Evolutionary conservation across 371 early-diverging fungal species (phyloP), one percentile per base, ranked within the genome.

Genomic region (Mortierella sp.): DNA sequence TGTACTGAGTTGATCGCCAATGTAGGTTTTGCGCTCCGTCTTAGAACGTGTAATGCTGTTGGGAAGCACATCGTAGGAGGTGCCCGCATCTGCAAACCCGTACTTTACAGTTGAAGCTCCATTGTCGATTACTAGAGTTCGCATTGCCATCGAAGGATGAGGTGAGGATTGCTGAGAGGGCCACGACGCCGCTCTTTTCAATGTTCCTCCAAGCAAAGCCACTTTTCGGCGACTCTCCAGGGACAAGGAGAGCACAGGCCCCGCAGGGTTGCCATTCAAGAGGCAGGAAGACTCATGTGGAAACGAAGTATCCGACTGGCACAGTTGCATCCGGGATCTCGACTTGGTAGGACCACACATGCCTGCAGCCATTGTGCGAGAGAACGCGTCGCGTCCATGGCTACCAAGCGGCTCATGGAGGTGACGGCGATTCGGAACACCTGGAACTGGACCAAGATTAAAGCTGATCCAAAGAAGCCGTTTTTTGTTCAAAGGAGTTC

Each of bases 81-180:
- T 46, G 4, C 75, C 63, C 11, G 61, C 64, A 19, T 76, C 84
- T 0, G 85, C 83, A 37, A 85, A 84, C 5, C 92, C 93, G 43
- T 83, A 88, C 68, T 94, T 94, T 60, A 94, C 88, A 12, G 87
- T 81, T 46, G 84, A 86, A 19, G 94, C 94, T 21, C 95, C 95
- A 85, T 94, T 94, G 75, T 94, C 95, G 19, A 94, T 68, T 16
- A 94, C 83, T 43, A 94, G 43, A 23, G 80, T 73, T 59, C 77
- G 51, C 12, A 68, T 47, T 50, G 77, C 64, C 76, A 76, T 68
- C 44, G 29, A 59, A 18, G 15, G 44, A 52, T 56, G 28, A 16
- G 57, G 6, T 18, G 30, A 29, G 57, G 30, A 29, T 26, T 28
- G 19, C 25, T 11, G 11, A n/a, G 37, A 37, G 37, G 37, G 21